A percentile compares a stretch with the other conserved stretches of the same genome.
Conservation (phyloP, 2,329 filamentous ascomycete genomes). For the Lecanicillium sp. region DNA sequence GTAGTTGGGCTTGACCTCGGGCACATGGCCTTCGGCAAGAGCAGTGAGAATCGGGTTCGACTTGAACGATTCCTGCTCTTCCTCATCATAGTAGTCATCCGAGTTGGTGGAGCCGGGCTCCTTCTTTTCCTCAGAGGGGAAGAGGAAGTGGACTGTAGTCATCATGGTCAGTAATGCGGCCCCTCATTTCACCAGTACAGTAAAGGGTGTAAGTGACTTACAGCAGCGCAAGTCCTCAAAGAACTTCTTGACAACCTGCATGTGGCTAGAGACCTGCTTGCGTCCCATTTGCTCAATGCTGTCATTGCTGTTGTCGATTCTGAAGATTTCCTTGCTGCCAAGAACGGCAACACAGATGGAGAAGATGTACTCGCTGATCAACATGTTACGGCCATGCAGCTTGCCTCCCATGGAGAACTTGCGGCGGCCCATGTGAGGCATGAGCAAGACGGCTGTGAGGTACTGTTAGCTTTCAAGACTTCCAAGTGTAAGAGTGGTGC, state of each 20-base stretch:
- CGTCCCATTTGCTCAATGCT: constrained; percentile 41
- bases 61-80: constrained; percentile 49
- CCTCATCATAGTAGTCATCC: constrained; percentile 39
- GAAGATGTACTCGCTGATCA: constrained; percentile 61
- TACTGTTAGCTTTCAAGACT: constrained; percentile 2
- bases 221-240: constrained; percentile 55
- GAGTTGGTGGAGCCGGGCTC: constrained; percentile 55
- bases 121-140: constrained; percentile 47
- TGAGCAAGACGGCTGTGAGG: constrained; percentile 49
- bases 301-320: constrained; percentile 35
- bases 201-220: constrained; percentile 30
- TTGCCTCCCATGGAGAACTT: constrained; percentile 59
- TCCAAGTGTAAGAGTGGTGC: constrained; percentile 18
- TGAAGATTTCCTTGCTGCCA: constrained; percentile 34
- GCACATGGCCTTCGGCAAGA: constrained; percentile 48
- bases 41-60: constrained; percentile 57
- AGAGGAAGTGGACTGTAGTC: constrained; percentile 49
- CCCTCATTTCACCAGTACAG: background rate
- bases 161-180: constrained; percentile 9
- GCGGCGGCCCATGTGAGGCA: constrained; percentile 58
- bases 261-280: constrained; percentile 64
- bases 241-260: constrained; percentile 63
- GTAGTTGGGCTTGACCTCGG: constrained; percentile 53
- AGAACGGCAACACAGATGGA: constrained; percentile 29
- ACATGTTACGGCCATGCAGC: constrained; percentile 61